Base-by-base conservation (phyloP, 2,329 filamentous ascomycete genomes). In the Aspergillus ruber region DNA sequence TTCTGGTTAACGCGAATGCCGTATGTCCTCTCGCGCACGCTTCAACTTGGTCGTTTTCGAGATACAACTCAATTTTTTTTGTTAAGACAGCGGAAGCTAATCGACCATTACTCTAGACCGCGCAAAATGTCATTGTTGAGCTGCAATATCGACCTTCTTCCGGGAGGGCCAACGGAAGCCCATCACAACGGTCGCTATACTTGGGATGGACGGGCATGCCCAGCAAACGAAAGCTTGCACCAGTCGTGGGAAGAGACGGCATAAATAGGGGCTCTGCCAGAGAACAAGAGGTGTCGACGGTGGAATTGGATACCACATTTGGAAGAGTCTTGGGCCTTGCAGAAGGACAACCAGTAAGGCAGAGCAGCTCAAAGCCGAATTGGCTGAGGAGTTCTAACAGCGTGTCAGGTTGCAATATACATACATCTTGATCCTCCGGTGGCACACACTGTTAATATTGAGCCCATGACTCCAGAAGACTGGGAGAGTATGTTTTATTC, bases 151-250 rank as follows among this genome's bases (percentile, higher is more conserved):
- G 84, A 61, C 78, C 78, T 52, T 70, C 80, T 38, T 66, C 76
- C 36, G 73, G 78, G 66, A 79, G 74, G 44, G 63, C 68, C 43
- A 73, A 75, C 55, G 61, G 73, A 21, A 73, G 75, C 58, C 62
- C 74, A 35, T 66, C 75, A 44, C 80, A 82, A 57, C 81, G 79
- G 61, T 94, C 88, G 42, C 77, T 94, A 59, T 98, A 86, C 65
- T 77, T 95, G 50, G 93, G 93, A 66, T 98, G 93, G 93, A 96
- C 93, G 9, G 93, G 93, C 58, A 94, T 98, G 88, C 86, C 90
- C 55, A 96, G 90, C 75, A 94, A 90, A 77, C 83, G 88, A 62
- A 86, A 83, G 66, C 74, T 86, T 56, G 81, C 84, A 10, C 81
- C 88, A 0, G 78, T 90, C 23, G 82, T 93, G 23, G 79, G 81